phyloP scores from a whole-genome alignment of 768 basidiomycete genomes.

The Psilocybe tampanensis region DNA sequence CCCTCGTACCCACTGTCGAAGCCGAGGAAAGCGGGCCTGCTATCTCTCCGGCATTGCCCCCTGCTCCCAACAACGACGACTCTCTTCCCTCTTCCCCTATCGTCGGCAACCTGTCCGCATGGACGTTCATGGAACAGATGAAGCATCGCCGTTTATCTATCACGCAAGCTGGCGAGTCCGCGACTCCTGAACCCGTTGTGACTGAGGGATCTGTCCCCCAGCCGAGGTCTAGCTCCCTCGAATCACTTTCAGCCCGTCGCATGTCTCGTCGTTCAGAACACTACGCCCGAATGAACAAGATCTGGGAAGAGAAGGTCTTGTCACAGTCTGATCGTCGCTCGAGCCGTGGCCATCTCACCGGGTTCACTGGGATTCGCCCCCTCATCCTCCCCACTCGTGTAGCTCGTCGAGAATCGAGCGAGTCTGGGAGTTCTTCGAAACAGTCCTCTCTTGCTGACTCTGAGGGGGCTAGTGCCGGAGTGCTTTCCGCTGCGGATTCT shows the following conservation, averaged over 20 bases:
- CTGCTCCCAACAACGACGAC: background rate
- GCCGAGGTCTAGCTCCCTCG: background rate
- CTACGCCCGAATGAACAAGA: background rate
- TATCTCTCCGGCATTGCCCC: background rate
- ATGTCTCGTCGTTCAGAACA: background rate
- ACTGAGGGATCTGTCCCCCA: background rate
- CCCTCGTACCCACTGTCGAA: too few species aligned
- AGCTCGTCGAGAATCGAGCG: too few species aligned
- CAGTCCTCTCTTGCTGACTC: too few species aligned
- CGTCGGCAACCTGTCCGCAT: background rate
- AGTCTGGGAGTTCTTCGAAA: too few species aligned
- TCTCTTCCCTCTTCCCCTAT: background rate
- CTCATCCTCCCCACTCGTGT: too few species aligned
- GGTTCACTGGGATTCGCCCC: too few species aligned
- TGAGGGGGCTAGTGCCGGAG: too few species aligned
- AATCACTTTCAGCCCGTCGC: background rate
- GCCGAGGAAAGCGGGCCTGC: too few species aligned
- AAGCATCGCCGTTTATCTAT: background rate
- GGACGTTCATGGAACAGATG: background rate
- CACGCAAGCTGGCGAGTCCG: background rate
- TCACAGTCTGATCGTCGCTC: too few species aligned
- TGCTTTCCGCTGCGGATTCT: too few species aligned
- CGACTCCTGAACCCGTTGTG: background rate
- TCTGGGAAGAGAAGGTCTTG: background rate
- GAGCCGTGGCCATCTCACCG: too few species aligned